Conservation (phyloP, 2,329 filamentous ascomycete genomes). For the Raffaelea deltoideospora region DNA sequence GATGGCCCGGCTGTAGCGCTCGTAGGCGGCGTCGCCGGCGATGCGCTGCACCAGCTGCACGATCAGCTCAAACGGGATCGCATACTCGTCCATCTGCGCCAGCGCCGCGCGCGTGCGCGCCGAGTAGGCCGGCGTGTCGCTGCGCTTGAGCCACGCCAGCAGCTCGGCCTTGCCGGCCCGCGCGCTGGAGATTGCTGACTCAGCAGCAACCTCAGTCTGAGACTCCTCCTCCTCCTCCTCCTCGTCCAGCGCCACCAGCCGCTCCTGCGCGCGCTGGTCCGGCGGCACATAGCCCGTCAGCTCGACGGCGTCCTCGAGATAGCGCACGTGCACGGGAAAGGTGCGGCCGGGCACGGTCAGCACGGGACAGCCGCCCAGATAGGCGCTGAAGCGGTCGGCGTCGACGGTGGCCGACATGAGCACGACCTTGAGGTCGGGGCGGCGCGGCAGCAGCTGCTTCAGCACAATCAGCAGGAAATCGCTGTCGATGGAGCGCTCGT, state of each 20-base stretch:
- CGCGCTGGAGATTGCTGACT: no score
- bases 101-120: conserved; percentile 60
- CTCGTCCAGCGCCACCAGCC: conserved; percentile 48
- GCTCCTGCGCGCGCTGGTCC: conserved; percentile 31
- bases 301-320: conserved; percentile 86
- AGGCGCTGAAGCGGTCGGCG: conserved; percentile 77
- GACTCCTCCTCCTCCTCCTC: conserved; percentile 36
- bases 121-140: no score
- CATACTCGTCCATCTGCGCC: conserved; percentile 72
- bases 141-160: conserved; percentile 48
- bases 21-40: conserved; percentile 50
- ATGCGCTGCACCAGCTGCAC: conserved; percentile 65
- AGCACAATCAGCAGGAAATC: conserved; percentile 91
- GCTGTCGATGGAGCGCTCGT: conserved; percentile 90
- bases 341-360: conserved; percentile 85
- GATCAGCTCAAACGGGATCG: conserved; percentile 79
- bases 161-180: conserved; percentile 38
- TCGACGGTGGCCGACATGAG: conserved; percentile 98
- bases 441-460: conserved; percentile 59
- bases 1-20: conserved; percentile 71
- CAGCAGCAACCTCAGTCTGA: conserved; percentile 21
- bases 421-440: conserved; percentile 78
- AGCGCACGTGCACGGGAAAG: conserved; percentile 78
- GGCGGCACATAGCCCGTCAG: conserved; percentile 60
- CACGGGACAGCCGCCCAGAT: conserved; percentile 72